These are phyloP conservation scores for Fraxinus albicans DNA, from an alignment of 305 asterid genomes.

Conservation along the genomic window DNA sequence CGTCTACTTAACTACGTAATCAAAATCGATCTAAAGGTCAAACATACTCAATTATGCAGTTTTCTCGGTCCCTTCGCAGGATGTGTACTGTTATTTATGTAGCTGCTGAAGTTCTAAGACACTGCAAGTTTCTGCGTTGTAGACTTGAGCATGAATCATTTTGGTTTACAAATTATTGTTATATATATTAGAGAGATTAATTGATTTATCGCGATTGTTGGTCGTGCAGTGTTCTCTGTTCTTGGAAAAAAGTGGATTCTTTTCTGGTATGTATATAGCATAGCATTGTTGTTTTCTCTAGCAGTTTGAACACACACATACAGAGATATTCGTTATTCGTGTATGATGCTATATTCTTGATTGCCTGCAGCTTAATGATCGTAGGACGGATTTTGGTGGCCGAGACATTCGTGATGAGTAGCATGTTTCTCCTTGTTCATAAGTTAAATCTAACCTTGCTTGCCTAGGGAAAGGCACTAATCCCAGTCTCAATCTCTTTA, in stretches of 20 bases:
- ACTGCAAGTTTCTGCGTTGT: constrained; percentile 18
- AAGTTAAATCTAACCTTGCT: not conserved
- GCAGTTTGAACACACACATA: not conserved
- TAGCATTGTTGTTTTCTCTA: not conserved
- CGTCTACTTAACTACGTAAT: not conserved
- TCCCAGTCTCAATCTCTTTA: not conserved
- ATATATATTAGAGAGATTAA: not conserved
- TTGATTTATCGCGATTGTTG: not conserved
- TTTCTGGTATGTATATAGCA: constrained; percentile 22
- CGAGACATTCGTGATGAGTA: constrained; percentile 28
- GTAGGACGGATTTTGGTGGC: constrained; percentile 37
- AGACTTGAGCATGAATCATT: not conserved
- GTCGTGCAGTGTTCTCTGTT: constrained; percentile 32
- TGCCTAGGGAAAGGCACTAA: not conserved
- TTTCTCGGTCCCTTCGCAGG: constrained; percentile 20
- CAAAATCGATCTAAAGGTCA: not conserved
- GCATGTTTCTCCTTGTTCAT: constrained; percentile 28
- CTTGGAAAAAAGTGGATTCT: constrained; percentile 26
- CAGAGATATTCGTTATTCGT: not conserved
- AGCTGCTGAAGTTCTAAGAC: constrained; percentile 26
- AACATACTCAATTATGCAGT: not conserved
- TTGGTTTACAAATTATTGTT: not conserved
- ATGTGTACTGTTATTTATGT: constrained; percentile 12
- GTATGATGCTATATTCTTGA: not conserved
- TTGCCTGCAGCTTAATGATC: constrained; percentile 26